Evolutionary conservation across 1,139 yeast species (phyloP), one percentile per base, ranked within the genome.

Genomic region (Debaryomyces fabryi): DNA sequence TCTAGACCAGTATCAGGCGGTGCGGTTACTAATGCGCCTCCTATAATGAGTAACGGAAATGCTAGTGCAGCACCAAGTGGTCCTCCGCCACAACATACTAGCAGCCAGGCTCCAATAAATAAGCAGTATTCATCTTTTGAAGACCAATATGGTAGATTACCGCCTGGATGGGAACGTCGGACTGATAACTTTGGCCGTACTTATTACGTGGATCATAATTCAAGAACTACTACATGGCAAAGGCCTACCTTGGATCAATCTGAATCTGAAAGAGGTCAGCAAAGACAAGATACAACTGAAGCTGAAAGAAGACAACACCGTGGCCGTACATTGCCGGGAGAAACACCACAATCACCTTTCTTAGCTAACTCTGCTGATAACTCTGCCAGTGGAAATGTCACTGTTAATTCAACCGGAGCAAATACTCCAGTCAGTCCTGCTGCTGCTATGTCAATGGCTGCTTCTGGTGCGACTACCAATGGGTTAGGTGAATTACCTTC

Each of bases 121-220:
- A 79, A 90, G 63, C 93, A 86, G 58, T 86, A 85, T 59, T 88
- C 96, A 2, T 89, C 98, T 1, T 93, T 93, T 65, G 99, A 93
- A 69, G 99, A 93, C 69, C 98, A 93, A 65, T 83, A 85, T 60
- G 99, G 99, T 43, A 80, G 97, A 61, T 77, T 93, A 57, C 99
- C 99, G 5, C 89, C 97, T 3, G 99, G 99, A 3, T 93, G 99
- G 99, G 99, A 93, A 70, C 84, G 99, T 59, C 83, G 98, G 68
- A 92, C 98, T 1, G 99, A 93, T 68, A 91, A 91, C 65, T 88
- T 91, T 61, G 99, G 99, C 29, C 83, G 99, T 63, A 93, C 98
- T 0, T 93, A 95, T 69, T 93, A 93, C 65, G 99, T 93, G 38
- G 99, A 93, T 70, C 99, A 93, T 71, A 92, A 92, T 67, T 89